Evolutionary conservation across 805 yeast genomes (phyloP).

Genomic region (Lachancea sp.): DNA sequence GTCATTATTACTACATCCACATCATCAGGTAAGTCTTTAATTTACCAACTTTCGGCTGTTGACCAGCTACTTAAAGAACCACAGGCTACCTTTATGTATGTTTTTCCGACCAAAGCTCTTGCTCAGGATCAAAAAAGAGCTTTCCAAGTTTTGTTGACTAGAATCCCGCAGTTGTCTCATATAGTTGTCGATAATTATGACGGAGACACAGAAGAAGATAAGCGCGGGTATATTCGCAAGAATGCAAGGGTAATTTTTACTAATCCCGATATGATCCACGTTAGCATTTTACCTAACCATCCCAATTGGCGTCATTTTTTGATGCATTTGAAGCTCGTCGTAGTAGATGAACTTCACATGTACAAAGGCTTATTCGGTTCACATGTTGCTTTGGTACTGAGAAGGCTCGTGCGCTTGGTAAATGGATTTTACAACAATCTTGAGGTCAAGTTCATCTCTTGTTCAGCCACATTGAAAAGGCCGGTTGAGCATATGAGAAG

Average conservation of each 20-base stretch:
- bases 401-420: constrained; percentile 62
- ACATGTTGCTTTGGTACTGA: constrained; percentile 79
- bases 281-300: constrained; percentile 75
- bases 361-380: constrained; percentile 91
- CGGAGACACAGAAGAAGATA: constrained; percentile 75
- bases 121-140: constrained; percentile 95
- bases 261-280: constrained; percentile 91
- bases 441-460: constrained; percentile 65
- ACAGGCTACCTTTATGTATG: constrained; percentile 64
- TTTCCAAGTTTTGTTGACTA: constrained; percentile 49
- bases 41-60: constrained; percentile 83
- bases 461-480: constrained; percentile 85
- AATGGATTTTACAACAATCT: constrained; percentile 34
- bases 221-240: constrained; percentile 48
- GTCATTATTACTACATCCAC: constrained; percentile 92
- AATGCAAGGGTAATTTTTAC: constrained; percentile 79
- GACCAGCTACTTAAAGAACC: constrained; percentile 37
- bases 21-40: constrained; percentile 90
- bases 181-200: constrained; percentile 75
- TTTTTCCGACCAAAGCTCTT: constrained; percentile 94
- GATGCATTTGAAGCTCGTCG: constrained; percentile 58
- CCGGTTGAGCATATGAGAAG: constrained; percentile 68
- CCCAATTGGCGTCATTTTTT: constrained; percentile 68
- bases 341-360: constrained; percentile 79
- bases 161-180: constrained; percentile 40